These are phyloP conservation scores for Rozella allomycis DNA, from an alignment of 371 early-diverging fungal genomes.

Conservation along the genomic window DNA sequence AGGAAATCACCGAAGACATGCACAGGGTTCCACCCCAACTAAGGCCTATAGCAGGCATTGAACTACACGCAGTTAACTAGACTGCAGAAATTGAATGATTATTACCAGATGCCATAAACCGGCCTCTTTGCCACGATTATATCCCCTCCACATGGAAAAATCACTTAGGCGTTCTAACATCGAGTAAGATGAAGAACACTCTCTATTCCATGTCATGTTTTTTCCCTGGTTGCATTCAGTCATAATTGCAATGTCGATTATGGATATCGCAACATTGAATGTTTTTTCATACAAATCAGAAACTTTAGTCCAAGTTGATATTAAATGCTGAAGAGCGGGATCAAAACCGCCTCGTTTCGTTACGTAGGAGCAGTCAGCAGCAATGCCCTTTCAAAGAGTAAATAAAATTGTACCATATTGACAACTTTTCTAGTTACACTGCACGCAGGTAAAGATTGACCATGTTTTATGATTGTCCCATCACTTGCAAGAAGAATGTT, in stretches of 20 bases:
- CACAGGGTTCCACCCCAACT: not conserved
- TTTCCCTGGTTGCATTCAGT: constrained; percentile 2
- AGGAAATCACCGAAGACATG: too few relatives aligned
- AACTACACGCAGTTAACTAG: constrained; percentile 1
- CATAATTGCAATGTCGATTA: constrained; percentile 1
- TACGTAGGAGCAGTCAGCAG: constrained; percentile 3
- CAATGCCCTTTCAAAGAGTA: constrained; percentile 1
- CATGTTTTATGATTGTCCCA: too few relatives aligned
- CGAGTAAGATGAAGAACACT: not conserved
- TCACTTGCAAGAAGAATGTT: too few relatives aligned
- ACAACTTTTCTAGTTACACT: too few relatives aligned
- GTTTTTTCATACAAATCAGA: constrained; percentile 1
- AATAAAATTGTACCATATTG: too few relatives aligned
- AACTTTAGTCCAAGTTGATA: constrained; percentile 1
- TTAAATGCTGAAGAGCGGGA: constrained; percentile 1
- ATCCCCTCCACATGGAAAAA: constrained; percentile 2
- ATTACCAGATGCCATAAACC: constrained; percentile 3
- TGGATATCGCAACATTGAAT: constrained; percentile 1
- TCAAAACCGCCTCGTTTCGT: not conserved
- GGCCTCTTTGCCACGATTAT: not conserved
- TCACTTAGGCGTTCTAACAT: constrained; percentile 2
- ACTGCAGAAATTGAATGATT: not conserved
- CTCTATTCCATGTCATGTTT: constrained; percentile 1
- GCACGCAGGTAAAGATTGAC: too few relatives aligned
- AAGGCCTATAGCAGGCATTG: not conserved